Percentiles rank a stretch among this genome's conserved stretches.
Conservation (phyloP, 208 protist species). For the Herpetomonas tarakana region DNA sequence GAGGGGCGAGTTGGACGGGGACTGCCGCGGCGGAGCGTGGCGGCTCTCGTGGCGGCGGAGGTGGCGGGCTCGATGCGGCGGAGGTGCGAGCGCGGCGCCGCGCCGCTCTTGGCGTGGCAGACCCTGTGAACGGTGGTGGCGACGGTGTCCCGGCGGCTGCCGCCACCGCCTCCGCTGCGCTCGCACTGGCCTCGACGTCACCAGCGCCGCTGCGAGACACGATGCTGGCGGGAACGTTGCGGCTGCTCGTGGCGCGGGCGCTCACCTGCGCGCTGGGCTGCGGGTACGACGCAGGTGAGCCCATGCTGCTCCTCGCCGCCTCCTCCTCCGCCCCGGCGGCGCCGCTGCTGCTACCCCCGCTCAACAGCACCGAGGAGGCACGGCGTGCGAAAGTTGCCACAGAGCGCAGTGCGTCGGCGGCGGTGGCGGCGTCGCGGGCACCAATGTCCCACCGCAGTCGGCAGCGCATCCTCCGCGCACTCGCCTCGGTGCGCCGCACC, state of each 20-base stretch:
- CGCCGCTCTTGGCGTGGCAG: background rate
- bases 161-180: constrained; percentile 1
- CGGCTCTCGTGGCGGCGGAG: too few relatives aligned
- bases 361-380: constrained; percentile 19
- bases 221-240: constrained; percentile 69
- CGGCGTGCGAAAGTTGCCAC: constrained; percentile 22
- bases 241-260: constrained; percentile 57
- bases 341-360: constrained; percentile 10
- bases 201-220: constrained; percentile 24
- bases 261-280: constrained; percentile 56
- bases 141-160: background rate
- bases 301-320: background rate
- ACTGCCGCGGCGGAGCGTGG: background rate
- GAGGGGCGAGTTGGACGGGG: too few relatives aligned
- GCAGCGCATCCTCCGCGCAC: constrained; percentile 32
- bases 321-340: constrained; percentile 15
- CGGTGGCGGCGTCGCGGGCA: constrained; percentile 17
- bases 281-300: constrained; percentile 23
- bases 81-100: background rate
- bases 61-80: background rate
- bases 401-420: constrained; percentile 22
- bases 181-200: background rate
- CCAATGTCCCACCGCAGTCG: constrained; percentile 6
- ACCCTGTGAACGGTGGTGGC: background rate
- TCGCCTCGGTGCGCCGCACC: constrained; percentile 22